Conservation (phyloP, 345 rosid genomes). For the Citrus mangshanensis region DNA sequence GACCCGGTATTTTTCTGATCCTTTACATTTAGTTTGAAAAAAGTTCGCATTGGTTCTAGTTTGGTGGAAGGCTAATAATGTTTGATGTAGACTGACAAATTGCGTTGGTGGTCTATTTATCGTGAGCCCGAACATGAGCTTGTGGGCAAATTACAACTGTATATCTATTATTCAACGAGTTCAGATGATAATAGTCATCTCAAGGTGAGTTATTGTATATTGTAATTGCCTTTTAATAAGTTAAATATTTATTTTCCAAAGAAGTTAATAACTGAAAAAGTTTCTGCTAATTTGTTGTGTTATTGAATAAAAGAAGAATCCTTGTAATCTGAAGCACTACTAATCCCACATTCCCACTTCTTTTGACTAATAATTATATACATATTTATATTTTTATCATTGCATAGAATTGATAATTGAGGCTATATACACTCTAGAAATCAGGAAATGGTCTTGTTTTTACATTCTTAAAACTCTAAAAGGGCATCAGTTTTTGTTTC, state of each 20-base stretch:
- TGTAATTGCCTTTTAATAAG: background rate
- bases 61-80: slow-evolving; percentile 26
- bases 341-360: background rate
- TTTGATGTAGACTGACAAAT: slow-evolving; percentile 71
- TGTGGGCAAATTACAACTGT: slow-evolving; percentile 84
- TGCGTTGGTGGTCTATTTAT: slow-evolving; percentile 93
- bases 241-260: background rate
- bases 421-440: background rate
- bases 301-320: background rate
- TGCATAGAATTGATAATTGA: background rate
- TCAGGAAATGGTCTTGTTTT: background rate
- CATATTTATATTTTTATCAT: background rate
- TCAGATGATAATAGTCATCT: slow-evolving; percentile 72
- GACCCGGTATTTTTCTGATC: slow-evolving; percentile 51
- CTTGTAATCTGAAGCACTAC: background rate
- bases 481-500: background rate
- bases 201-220: slow-evolving; percentile 49
- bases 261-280: background rate
- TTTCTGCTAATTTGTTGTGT: background rate
- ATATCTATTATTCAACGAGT: slow-evolving; percentile 74
- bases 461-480: background rate
- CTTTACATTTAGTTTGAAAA: slow-evolving; percentile 1
- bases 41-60: background rate
- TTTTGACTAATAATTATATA: too few species aligned
- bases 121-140: slow-evolving; percentile 92